Conservation (phyloP, 2,329 filamentous ascomycete genomes). For the Sclerotinia minor region DNA sequence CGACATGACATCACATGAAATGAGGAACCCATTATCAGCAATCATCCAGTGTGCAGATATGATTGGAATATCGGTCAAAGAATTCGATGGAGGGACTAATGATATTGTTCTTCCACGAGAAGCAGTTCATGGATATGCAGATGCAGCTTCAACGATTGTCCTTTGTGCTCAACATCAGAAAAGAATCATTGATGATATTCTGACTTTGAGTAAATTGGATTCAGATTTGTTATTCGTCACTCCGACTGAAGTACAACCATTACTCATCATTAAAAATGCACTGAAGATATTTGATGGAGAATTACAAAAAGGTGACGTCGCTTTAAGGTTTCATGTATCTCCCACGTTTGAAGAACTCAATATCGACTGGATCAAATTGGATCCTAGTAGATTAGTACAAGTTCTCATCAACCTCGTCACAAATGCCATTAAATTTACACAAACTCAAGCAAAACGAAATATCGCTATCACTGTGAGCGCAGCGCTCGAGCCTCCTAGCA, state of each 20-base stretch:
- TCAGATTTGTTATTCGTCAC: constrained; percentile 70
- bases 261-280: constrained; percentile 65
- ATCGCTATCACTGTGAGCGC: constrained; percentile 47
- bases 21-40: constrained; percentile 71
- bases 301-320: constrained; percentile 66
- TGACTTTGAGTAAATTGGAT: constrained; percentile 69
- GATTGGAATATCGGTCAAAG: constrained; percentile 50
- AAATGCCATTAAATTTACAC: constrained; percentile 82
- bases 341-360: constrained; percentile 57
- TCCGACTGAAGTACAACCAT: constrained; percentile 66
- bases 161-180: constrained; percentile 74
- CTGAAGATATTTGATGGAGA: constrained; percentile 80
- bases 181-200: constrained; percentile 66
- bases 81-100: constrained; percentile 60
- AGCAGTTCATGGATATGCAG: constrained; percentile 58
- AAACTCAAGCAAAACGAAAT: constrained; percentile 58
- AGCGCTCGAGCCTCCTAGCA: constrained; percentile 25
- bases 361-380: constrained; percentile 66
- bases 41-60: constrained; percentile 72
- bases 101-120: constrained; percentile 56
- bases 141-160: constrained; percentile 79
- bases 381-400: constrained; percentile 74
- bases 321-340: constrained; percentile 64
- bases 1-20: constrained; percentile 71
- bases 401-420: constrained; percentile 79